Evolutionary conservation across 2,329 filamentous ascomycete genomes (phyloP), one percentile per base, ranked within the genome.

Genomic region (Beauveria varroae): DNA sequence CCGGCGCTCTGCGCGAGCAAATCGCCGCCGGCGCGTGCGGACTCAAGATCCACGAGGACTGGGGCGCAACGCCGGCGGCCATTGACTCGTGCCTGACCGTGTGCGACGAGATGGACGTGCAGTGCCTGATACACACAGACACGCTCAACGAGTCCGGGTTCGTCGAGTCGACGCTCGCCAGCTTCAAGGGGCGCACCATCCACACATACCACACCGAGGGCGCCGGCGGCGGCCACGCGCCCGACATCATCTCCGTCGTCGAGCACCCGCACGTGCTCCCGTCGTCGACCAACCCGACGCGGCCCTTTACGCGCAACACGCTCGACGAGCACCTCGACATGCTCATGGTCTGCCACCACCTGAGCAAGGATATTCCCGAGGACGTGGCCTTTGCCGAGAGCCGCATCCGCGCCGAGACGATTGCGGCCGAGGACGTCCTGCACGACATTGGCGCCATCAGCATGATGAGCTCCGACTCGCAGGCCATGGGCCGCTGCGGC

Each of bases 141-240:
- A 97, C 93, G 0, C 84, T 98, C 64, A 98, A 98, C 74, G 93
- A 98, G 74, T 93, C 90, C 20, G 93, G 93, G n/a, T 98, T 96
- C 70, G 93, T 98, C 56, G 93, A 97, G 72, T 88, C 90, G 63
- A 96, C 93, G 2, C 86, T 96, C 64, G 84, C 80, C n/a, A 87
- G 93, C 3, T 89, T 98, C 81, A 91, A 91, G 72, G 81, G 86
- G 70, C 87, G 93, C 63, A 90, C 91, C 1, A 96, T 98, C 69
- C 93, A 98, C 76, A 96, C 93, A 1, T 98, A 98, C 75, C 93
- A 98, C 76, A 97, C 92, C 37, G 93, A 98, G 78, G 93, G 93
- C 46, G 93, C 93, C 1, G 93, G 93, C 46, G 93, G 93, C 66
- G 93, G 93, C 3, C 93, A 98, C 74, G 93, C 93, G 1, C 93